These are phyloP conservation scores for Streptanthus diversifolius DNA, from an alignment of 345 rosid genomes.

Conservation along the genomic window DNA sequence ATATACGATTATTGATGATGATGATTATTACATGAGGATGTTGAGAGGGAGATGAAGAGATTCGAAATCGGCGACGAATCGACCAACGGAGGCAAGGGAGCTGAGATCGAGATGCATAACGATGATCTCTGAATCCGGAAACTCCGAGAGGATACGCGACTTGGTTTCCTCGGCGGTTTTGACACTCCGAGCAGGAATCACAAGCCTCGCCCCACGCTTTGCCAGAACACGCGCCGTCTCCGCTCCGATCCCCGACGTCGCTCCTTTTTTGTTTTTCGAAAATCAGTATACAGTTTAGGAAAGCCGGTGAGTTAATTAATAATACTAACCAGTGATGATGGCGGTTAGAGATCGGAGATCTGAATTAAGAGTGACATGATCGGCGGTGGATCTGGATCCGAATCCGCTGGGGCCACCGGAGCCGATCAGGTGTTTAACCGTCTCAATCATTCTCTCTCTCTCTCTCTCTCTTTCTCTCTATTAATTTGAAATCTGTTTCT, in stretches of 20 bases:
- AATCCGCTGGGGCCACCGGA: conserved; percentile 73
- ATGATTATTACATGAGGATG: conserved; percentile 52
- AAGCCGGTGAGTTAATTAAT: too few relatives aligned
- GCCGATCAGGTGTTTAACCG: conserved; percentile 75
- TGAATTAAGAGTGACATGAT: conserved; percentile 48
- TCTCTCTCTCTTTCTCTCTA: neutral
- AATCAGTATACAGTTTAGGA: too few relatives aligned
- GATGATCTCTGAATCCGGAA: conserved; percentile 56
- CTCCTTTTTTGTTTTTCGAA: too few relatives aligned
- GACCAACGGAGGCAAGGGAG: conserved; percentile 67
- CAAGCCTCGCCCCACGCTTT: conserved; percentile 72
- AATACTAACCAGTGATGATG: conserved; percentile 30
- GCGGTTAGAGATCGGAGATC: conserved; percentile 23
- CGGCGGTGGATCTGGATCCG: conserved; percentile 91
- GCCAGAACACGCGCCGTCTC: conserved; percentile 91
- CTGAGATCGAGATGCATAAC: conserved; percentile 92
- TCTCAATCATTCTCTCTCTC: conserved; percentile 58
- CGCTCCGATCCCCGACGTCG: conserved; percentile 95
- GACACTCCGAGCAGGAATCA: conserved; percentile 73
- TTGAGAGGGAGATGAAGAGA: conserved; percentile 72
- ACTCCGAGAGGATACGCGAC: conserved; percentile 69
- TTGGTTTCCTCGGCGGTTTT: conserved; percentile 83
- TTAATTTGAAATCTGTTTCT: too few relatives aligned
- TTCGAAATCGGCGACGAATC: conserved; percentile 65
- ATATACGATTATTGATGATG: neutral